These are phyloP conservation scores for Juncus effusus DNA, from an alignment of 176 grass and related monocot genomes.

Conservation along the genomic window DNA sequence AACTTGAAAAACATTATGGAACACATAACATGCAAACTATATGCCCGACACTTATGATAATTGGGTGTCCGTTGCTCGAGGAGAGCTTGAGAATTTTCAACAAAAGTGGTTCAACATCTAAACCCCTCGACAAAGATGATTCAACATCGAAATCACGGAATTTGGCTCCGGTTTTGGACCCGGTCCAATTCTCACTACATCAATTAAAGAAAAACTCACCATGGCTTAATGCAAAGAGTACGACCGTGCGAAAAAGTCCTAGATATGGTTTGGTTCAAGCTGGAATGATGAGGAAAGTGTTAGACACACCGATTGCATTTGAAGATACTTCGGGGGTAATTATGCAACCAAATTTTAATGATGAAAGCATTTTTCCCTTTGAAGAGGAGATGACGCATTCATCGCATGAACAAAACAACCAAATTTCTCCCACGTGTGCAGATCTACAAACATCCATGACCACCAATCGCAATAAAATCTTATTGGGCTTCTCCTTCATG, in stretches of 20 bases:
- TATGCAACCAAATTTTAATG: background rate
- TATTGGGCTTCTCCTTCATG: background rate
- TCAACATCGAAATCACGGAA: too few relatives aligned
- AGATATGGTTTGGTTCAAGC: background rate
- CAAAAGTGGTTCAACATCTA: too few relatives aligned
- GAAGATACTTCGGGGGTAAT: background rate
- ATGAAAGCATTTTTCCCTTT: background rate
- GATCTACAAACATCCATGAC: background rate
- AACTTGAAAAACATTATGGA: conserved; percentile 4
- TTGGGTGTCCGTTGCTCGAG: background rate
- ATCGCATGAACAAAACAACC: background rate
- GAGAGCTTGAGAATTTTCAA: background rate
- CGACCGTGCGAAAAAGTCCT: background rate
- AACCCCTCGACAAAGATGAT: too few relatives aligned
- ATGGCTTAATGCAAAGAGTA: background rate
- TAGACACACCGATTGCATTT: background rate
- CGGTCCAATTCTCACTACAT: too few relatives aligned
- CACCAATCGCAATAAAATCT: background rate
- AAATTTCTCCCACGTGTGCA: background rate
- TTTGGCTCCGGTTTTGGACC: too few relatives aligned
- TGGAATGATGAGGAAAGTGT: background rate
- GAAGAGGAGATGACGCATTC: background rate
- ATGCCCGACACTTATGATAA: background rate
- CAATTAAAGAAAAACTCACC: background rate
- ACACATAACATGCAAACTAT: background rate